Evolutionary conservation across 2,329 filamentous ascomycete species (phyloP), one percentile per base, ranked within the genome.

Genomic region (Zasmidium angulare): DNA sequence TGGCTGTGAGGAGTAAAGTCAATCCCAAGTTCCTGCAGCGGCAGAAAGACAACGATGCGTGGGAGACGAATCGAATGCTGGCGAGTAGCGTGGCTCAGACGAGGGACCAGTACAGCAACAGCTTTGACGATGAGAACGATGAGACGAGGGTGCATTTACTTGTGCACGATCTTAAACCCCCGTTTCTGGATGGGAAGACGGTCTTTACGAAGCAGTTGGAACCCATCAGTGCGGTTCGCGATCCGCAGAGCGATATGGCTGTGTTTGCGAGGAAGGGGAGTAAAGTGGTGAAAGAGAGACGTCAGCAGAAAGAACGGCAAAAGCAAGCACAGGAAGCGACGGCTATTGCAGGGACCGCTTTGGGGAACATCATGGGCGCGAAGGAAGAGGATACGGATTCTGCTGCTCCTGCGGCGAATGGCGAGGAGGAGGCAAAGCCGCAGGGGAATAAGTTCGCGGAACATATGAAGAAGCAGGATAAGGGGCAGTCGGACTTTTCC

Each of bases 31-130:
- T 88, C 61, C 82, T 91, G 59, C 91, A 96, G 76, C 90, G 93
- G 68, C 91, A 96, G 74, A 92, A 90, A 72, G 95, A 99, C 72
- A 92, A 95, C 47, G 95, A 99, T 76, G 93, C 93, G 0, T 99
- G 95, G 95, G 96, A 99, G 76, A 95, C 93, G 17, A 99, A 99
- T 74, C 90, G 95, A 60, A 98, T 99, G 95, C 82, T 99, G 61
- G 95, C 93, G 1, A 97, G 93, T 20, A 93, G 93, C 58, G 93
- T 99, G 19, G 95, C 95, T 19, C 96, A 99, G 75, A 82, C 93
- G 70, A 95, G 69, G 86, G 91, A 72, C 87, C 88, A 26, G 53
- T 51, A 22, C 83, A 85, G 50, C 91, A 95, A 12, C 26, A 36
- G 53, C 71, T 96, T 97, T 69, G 88, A 89, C 53, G 89, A 96